Base-by-base conservation (phyloP, 768 basidiomycete species). In the Mycena filopes region DNA sequence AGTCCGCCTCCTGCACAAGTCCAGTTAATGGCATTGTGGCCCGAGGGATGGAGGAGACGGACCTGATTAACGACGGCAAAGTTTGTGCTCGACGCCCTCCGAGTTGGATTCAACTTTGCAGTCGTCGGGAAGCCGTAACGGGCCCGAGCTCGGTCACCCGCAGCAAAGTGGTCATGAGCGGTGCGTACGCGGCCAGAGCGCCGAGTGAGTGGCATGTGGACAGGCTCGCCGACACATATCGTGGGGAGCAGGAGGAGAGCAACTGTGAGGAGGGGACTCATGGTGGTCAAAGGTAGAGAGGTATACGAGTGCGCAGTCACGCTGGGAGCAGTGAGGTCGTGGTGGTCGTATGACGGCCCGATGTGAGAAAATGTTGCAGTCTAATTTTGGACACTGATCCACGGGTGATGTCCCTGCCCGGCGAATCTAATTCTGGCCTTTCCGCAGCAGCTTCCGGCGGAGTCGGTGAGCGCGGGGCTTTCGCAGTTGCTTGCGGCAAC, bases 1-100 rank as follows among this genome's bases (percentile, higher is more conserved):
- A 73, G 49, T 91, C 90, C 10, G 69, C 72, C 67, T 79, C 71
- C 89, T 91, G 48, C 13, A 3, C 41, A 51, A 36, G 29, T 20
- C 36, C 4, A 48, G 28, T 16, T 18, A 28, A n/a, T 16, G 36
- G 33, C 21, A 15, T 13, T 21, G 12, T n/a, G 29, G 18, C 26
- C 16, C 8, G n/a, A 26, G 15, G 38, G 47, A 20, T 42, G 21
- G 20, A n/a, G n/a, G n/a, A 33, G 4, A 55, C 64, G 18, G 15
- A 60, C 68, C 60, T 69, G 55, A 21, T 69, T 36, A 21, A 31
- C 41, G 6, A 69, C 47, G 11, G 43, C 43, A 12, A 69, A 63
- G 46, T 4, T 31, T 11, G 50, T n/a, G 47, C 51, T 68, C 26
- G 36, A 11, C 36, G 57, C 49, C 31, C 68, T 56, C 12, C 64